Conservation (phyloP, 2,329 filamentous ascomycete genomes). For the Fusarium compactum region DNA sequence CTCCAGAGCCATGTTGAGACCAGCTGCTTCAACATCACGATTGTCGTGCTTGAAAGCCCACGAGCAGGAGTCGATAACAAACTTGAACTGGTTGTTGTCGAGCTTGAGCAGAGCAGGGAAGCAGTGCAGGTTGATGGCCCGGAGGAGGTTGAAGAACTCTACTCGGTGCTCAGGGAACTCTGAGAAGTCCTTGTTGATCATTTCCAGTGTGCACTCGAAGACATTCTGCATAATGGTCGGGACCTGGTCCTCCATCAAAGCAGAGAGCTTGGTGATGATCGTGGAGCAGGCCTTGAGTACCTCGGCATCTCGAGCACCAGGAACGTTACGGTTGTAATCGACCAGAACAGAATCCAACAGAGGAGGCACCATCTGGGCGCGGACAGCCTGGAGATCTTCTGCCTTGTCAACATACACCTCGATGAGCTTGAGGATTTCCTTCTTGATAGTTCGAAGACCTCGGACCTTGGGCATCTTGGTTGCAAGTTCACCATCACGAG, state of each 20-base stretch:
- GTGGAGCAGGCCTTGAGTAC: slow-evolving; percentile 98
- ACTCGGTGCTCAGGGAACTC: slow-evolving; percentile 98
- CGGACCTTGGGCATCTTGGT: slow-evolving; percentile 98
- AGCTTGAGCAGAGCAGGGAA: slow-evolving; percentile 95
- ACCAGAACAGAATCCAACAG: slow-evolving; percentile 92
- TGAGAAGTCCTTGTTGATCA: slow-evolving; percentile 99
- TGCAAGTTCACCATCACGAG: slow-evolving; percentile 87
- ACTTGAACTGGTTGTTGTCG: slow-evolving; percentile 97
- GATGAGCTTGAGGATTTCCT: slow-evolving; percentile 98
- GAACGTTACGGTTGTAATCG: slow-evolving; percentile 97
- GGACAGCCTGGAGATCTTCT: slow-evolving; percentile 93
- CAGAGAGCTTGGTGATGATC: slow-evolving; percentile 95
- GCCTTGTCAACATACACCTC: slow-evolving; percentile 99
- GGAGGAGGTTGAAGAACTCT: slow-evolving; percentile 98
- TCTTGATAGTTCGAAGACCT: slow-evolving; percentile 96
- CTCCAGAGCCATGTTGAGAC: slow-evolving; percentile 97
- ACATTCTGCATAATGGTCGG: slow-evolving; percentile 98
- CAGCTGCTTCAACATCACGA: slow-evolving; percentile 94
- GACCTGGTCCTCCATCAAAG: slow-evolving; percentile 97
- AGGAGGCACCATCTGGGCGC: slow-evolving; percentile 94
- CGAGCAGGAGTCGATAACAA: slow-evolving; percentile 98
- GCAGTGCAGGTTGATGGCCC: slow-evolving; percentile 96
- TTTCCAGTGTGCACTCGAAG: slow-evolving; percentile 97
- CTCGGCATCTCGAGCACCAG: slow-evolving; percentile 94
- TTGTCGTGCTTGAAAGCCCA: slow-evolving; percentile 99